Percentiles rank a stretch among this genome's conserved stretches.
phyloP scores from a whole-genome alignment of 495 filamentous ascomycete species.

The Extremus antarcticus region DNA sequence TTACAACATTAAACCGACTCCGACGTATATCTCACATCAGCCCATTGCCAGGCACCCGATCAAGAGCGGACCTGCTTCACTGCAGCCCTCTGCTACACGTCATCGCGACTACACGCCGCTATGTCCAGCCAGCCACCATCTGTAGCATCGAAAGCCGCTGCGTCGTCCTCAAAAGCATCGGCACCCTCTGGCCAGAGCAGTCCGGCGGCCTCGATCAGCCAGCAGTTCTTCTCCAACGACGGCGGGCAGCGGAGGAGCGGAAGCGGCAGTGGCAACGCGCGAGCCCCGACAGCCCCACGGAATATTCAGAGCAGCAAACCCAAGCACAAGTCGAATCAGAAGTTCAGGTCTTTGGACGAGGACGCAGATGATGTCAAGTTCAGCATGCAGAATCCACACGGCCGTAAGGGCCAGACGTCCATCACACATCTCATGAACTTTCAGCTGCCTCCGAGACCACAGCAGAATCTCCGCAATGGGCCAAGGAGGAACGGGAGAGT shows the following conservation, averaged over 20 bases:
- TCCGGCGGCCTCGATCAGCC: conserved; percentile 25
- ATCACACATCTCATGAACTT: conserved; percentile 97
- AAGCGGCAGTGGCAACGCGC: conserved; percentile 52
- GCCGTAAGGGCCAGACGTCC: conserved; percentile 80
- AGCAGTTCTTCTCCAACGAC: conserved; percentile 24
- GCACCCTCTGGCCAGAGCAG: conserved; percentile 8
- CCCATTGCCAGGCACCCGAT: conserved; percentile 12
- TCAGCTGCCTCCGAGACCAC: conserved; percentile 64
- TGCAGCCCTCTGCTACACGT: conserved; percentile 9
- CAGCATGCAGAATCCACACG: conserved; percentile 72
- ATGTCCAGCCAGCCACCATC: conserved; percentile 16
- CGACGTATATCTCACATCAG: neutral
- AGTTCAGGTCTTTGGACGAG: conserved; percentile 53
- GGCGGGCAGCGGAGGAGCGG: conserved; percentile 48
- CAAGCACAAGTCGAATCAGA: conserved; percentile 56
- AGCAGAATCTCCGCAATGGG: conserved; percentile 45
- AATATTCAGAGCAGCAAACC: conserved; percentile 66
- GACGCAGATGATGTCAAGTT: conserved; percentile 74
- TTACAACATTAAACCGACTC: neutral
- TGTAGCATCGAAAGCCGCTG: conserved; percentile 8
- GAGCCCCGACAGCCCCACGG: conserved; percentile 38
- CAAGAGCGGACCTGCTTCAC: neutral
- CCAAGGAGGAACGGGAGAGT: conserved; percentile 40
- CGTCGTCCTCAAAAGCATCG: conserved; percentile 19
- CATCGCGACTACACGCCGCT: conserved; percentile 1